Evolutionary conservation across 495 filamentous ascomycete species (phyloP).

Genomic region (Aspergillus mulundensis): DNA sequence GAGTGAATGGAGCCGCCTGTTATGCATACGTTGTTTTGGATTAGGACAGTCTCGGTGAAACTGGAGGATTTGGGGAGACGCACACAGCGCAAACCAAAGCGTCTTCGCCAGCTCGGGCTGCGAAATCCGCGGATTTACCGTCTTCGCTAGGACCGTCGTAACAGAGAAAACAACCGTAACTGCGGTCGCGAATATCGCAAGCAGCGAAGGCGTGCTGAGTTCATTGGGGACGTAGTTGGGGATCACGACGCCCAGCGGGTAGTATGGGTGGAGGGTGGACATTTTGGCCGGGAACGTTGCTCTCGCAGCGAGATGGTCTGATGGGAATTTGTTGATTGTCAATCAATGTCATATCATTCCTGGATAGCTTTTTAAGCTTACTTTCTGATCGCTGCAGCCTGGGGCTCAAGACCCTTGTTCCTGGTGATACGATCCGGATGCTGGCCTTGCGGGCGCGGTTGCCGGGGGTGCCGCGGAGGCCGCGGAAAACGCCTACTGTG

Average conservation of each 20-base stretch:
- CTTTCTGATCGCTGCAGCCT: background rate
- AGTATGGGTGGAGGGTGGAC: constrained; percentile 45
- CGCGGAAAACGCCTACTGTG: background rate
- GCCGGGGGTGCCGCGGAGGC: too few relatives aligned
- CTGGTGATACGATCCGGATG: background rate
- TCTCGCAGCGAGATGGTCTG: background rate
- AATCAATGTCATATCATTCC: background rate
- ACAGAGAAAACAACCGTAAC: background rate
- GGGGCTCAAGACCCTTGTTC: too few relatives aligned
- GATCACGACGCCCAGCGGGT: constrained; percentile 53
- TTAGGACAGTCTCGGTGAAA: background rate
- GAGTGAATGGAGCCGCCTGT: constrained; percentile 63
- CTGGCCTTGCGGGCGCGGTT: background rate
- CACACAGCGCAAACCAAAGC: constrained; percentile 55
- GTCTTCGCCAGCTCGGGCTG: constrained; percentile 40
- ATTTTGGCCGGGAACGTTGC: background rate
- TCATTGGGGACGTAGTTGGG: constrained; percentile 52
- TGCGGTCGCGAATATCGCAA: constrained; percentile 44
- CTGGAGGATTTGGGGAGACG: background rate
- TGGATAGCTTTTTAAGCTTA: background rate
- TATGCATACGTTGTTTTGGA: background rate
- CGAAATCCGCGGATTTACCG: constrained; percentile 35
- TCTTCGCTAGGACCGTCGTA: constrained; percentile 28
- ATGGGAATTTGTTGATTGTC: background rate
- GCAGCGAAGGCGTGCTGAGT: constrained; percentile 39